phyloP scores from a whole-genome alignment of 1,284 basidiomycete species.

The Malassezia arunalokei region DNA sequence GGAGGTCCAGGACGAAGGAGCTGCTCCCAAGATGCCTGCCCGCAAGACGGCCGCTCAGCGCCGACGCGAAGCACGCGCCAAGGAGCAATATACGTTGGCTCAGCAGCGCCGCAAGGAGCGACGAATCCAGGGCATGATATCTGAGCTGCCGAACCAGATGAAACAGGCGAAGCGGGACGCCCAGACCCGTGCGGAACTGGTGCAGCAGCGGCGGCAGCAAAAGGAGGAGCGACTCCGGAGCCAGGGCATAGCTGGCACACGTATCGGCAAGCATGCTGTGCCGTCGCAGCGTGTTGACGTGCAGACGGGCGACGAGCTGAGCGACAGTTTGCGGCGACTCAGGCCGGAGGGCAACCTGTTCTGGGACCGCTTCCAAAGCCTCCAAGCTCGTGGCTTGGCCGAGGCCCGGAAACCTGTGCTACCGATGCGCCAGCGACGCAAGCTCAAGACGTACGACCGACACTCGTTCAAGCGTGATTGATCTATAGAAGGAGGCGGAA shows the following conservation, averaged over 20 bases:
- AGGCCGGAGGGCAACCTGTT: slow-evolving; percentile 92
- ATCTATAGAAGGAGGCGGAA: slow-evolving; percentile 14
- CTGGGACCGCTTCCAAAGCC: slow-evolving; percentile 69
- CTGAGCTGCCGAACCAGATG: slow-evolving; percentile 18
- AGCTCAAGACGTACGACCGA: slow-evolving; percentile 9
- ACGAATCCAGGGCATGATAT: slow-evolving; percentile 19
- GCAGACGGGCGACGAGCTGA: slow-evolving; percentile 80
- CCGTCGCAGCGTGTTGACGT: slow-evolving; percentile 52
- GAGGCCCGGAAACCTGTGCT: slow-evolving; percentile 57
- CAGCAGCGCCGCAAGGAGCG: slow-evolving; percentile 21
- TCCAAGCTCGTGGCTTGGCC: slow-evolving; percentile 65
- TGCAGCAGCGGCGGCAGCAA: slow-evolving; percentile 15
- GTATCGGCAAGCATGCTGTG: slow-evolving; percentile 26
- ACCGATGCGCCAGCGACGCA: slow-evolving; percentile 7
- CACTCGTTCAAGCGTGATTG: slow-evolving; percentile 16
- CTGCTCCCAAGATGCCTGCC: slow-evolving; percentile 15
- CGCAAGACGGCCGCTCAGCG: slow-evolving; percentile 30
- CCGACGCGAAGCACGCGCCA: slow-evolving; percentile 17
- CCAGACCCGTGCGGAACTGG: slow-evolving; percentile 10
- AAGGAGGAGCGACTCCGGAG: slow-evolving; percentile 17
- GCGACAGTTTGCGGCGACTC: slow-evolving; percentile 68
- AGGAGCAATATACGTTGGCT: slow-evolving; percentile 16
- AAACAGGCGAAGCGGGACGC: slow-evolving; percentile 1
- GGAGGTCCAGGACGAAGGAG: slow-evolving; percentile 13
- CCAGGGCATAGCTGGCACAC: slow-evolving; percentile 25